Evolutionary conservation across 2,329 filamentous ascomycete genomes (phyloP).

Genomic region (Chaetomium globosum): DNA sequence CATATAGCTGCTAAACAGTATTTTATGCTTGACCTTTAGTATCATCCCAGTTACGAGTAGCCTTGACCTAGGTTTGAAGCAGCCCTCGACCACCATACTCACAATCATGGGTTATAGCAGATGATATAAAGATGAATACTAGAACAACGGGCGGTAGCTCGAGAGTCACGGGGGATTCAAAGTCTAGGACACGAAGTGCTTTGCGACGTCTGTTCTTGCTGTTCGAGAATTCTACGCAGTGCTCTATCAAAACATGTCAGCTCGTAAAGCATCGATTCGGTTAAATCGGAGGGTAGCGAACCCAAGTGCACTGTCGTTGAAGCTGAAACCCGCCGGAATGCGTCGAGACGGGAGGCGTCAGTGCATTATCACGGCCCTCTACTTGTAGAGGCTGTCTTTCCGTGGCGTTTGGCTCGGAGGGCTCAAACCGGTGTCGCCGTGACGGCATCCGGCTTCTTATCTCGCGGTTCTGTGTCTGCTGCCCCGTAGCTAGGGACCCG

Average conservation of each 20-base stretch:
- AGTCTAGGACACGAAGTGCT: background rate
- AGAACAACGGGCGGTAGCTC: background rate
- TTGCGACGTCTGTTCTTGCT: background rate
- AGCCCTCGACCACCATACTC: too few species aligned
- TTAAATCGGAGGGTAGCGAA: background rate
- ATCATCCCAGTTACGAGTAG: too few species aligned
- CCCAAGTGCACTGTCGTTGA: background rate
- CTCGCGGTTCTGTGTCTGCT: background rate
- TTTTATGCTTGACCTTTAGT: too few species aligned
- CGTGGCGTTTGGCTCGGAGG: background rate
- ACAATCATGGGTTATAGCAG: background rate
- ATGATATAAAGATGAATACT: background rate
- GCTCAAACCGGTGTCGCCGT: background rate
- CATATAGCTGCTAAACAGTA: too few species aligned
- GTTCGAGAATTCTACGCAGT: background rate
- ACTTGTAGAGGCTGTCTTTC: background rate
- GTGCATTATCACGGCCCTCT: background rate
- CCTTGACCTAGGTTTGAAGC: too few species aligned
- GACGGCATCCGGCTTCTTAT: background rate
- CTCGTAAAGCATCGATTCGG: background rate
- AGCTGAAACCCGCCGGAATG: background rate
- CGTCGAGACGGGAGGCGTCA: background rate
- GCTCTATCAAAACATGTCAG: background rate
- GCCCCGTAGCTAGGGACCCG: constrained; percentile 12
- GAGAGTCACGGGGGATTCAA: background rate